phyloP scores from a whole-genome alignment of 1,284 basidiomycete genomes.

The Peniophora sp. region DNA sequence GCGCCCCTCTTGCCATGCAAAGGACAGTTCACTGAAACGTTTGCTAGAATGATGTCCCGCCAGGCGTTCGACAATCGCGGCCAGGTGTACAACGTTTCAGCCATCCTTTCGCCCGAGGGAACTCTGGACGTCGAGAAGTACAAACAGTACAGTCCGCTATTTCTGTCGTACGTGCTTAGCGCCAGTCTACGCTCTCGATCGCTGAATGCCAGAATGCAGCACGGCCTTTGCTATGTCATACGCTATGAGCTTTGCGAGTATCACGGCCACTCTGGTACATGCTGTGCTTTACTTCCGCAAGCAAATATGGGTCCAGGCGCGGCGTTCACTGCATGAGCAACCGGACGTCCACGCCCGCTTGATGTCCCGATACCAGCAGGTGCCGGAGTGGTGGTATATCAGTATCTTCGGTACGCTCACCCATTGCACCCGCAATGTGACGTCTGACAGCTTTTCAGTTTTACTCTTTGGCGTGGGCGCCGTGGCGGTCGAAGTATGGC shows the following conservation, averaged over 20 bases:
- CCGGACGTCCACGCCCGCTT: conserved; percentile 80
- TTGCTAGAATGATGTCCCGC: conserved; percentile 40
- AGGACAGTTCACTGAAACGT: conserved; percentile 1
- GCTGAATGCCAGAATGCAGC: conserved; percentile 11
- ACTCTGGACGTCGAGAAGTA: conserved; percentile 64
- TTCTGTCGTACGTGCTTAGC: conserved; percentile 46
- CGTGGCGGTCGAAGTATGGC: conserved; percentile 59
- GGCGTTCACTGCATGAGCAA: conserved; percentile 57
- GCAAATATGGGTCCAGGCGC: conserved; percentile 56
- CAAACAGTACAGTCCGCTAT: conserved; percentile 75
- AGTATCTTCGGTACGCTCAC: conserved; percentile 22
- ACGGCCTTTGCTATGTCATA: conserved; percentile 46
- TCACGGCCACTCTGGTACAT: conserved; percentile 66
- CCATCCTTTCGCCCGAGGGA: conserved; percentile 51
- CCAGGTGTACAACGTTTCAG: conserved; percentile 54
- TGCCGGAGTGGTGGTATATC: conserved; percentile 29
- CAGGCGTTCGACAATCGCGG: conserved; percentile 60
- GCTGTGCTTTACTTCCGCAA: conserved; percentile 74
- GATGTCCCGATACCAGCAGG: conserved; percentile 60
- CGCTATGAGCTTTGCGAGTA: conserved; percentile 51
- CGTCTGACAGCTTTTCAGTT: conserved; percentile 15
- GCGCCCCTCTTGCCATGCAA: not conserved
- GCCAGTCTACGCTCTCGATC: not conserved
- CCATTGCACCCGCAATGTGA: not conserved
- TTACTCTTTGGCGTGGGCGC: conserved; percentile 54